These are phyloP conservation scores for Colletotrichum gloeosporioides DNA, from an alignment of 2,329 filamentous ascomycete genomes.

Conservation along the genomic window DNA sequence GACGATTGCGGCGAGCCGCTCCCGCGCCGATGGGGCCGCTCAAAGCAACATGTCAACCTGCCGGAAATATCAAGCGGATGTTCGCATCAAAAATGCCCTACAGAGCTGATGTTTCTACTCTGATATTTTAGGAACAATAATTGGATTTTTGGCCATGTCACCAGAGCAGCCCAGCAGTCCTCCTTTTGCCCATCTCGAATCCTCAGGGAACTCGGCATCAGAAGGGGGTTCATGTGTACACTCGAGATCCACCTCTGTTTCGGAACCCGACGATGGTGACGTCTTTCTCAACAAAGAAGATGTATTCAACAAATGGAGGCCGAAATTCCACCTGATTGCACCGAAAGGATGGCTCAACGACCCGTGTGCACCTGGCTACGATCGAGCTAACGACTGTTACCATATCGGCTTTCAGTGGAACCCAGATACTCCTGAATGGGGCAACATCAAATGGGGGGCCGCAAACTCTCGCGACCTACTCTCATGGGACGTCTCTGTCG, in stretches of 20 bases:
- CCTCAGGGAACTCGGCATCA: not conserved
- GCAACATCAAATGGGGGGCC: not conserved
- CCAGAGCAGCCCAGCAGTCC: not conserved
- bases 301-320: not conserved
- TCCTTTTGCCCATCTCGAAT: not conserved
- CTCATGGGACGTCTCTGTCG: not conserved
- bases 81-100: not conserved
- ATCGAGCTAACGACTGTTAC: not conserved
- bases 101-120: not conserved
- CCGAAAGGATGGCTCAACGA: not conserved
- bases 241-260: not conserved
- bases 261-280: not conserved
- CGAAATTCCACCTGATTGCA: not conserved
- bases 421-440: not conserved
- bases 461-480: not conserved
- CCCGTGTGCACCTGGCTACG: not conserved
- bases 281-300: not conserved
- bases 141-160: not conserved
- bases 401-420: not conserved
- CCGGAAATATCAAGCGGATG: not conserved
- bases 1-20: not conserved
- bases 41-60: not conserved
- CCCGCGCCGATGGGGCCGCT: not conserved
- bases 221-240: not conserved
- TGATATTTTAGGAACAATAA: not conserved